Evolutionary conservation across 768 basidiomycete species (phyloP).

Genomic region (Mycena rebaudengoi): DNA sequence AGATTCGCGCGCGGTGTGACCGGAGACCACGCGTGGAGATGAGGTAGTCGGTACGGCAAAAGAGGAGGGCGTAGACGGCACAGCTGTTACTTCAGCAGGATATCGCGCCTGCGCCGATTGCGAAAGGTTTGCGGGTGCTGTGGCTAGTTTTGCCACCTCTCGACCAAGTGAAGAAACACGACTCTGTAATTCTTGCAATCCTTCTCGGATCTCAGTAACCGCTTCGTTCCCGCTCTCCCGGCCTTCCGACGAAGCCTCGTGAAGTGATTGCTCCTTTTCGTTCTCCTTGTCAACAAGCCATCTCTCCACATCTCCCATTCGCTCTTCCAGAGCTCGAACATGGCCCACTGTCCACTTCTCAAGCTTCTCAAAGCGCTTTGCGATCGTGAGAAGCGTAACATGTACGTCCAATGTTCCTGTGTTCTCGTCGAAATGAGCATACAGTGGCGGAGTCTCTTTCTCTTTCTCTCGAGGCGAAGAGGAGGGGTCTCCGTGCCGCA

Average conservation of each 20-base stretch:
- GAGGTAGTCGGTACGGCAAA: constrained; percentile 34
- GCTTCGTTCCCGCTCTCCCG: constrained; percentile 19
- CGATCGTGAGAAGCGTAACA: constrained; percentile 76
- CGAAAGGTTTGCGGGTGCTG: constrained; percentile 52
- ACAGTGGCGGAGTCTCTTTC: constrained; percentile 69
- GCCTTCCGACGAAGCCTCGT: constrained; percentile 25
- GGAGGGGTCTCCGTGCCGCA: constrained; percentile 56
- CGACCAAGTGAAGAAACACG: constrained; percentile 78
- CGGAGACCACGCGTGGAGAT: constrained; percentile 42
- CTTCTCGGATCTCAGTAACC: constrained; percentile 67
- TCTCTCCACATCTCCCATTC: constrained; percentile 91
- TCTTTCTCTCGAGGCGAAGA: constrained; percentile 53
- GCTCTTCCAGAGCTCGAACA: constrained; percentile 87
- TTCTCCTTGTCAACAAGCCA: constrained; percentile 90
- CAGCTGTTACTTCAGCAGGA: constrained; percentile 19
- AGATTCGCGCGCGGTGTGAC: constrained; percentile 63
- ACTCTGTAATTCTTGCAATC: constrained; percentile 76
- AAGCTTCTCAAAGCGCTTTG: constrained; percentile 86
- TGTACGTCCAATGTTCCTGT: constrained; percentile 80
- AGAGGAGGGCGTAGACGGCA: constrained; percentile 33
- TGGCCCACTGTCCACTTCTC: constrained; percentile 92
- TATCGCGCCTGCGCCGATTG: constrained; percentile 19
- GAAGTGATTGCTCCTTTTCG: constrained; percentile 55
- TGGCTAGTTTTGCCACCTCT: constrained; percentile 80
- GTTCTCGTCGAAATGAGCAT: constrained; percentile 72